A percentile compares a stretch with the other conserved stretches of the same genome.
These are phyloP conservation scores for Gracilaria domingensis DNA, from an alignment of 23 red algal genomes.

Conservation along the genomic window DNA sequence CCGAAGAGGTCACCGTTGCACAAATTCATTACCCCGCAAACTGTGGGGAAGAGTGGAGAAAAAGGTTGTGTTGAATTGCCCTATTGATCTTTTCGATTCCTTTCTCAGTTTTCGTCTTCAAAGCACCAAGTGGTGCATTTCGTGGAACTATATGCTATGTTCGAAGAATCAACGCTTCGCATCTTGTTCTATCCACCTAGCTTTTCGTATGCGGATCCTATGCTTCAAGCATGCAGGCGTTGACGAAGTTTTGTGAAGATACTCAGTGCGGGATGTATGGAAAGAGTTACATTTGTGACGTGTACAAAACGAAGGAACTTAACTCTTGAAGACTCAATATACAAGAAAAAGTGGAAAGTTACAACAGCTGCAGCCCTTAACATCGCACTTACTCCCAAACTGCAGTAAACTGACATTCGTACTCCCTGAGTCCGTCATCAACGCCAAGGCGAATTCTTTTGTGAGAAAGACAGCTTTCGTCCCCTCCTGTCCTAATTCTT, in stretches of 20 bases:
- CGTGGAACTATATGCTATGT: neutral
- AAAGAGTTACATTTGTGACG: neutral
- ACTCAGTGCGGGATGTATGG: neutral
- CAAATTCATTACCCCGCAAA: neutral
- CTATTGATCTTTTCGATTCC: neutral
- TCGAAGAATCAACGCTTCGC: neutral
- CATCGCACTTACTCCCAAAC: neutral
- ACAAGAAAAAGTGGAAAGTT: neutral
- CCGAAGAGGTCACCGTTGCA: neutral
- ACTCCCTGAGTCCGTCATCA: neutral
- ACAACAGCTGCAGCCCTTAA: neutral
- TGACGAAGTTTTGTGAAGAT: neutral
- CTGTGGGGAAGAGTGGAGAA: neutral
- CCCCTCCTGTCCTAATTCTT: neutral
- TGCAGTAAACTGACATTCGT: neutral
- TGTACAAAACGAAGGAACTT: slow-evolving; percentile 10
- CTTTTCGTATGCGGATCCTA: neutral
- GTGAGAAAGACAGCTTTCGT: neutral
- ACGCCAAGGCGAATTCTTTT: neutral
- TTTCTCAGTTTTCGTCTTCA: neutral
- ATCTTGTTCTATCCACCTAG: neutral
- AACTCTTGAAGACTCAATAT: slow-evolving; percentile 5
- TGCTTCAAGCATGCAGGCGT: neutral
- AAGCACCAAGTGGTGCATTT: neutral
- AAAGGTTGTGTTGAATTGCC: neutral